These are phyloP conservation scores for Pseudogymnoascus sp. DNA, from an alignment of 2,329 filamentous ascomycete species.

Conservation along the genomic window DNA sequence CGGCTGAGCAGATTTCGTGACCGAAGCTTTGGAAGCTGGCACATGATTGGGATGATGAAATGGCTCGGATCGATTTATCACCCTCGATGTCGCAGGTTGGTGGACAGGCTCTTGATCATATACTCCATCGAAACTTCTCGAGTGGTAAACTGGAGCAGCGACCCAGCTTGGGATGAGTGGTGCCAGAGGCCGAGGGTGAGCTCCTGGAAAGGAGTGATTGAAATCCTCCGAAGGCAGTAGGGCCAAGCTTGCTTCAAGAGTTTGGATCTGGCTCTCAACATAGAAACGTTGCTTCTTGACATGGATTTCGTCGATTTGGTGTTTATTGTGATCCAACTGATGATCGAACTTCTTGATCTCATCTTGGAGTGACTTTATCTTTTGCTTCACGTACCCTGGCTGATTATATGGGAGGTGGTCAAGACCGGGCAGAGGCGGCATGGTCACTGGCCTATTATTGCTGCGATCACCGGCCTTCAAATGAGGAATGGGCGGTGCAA, in stretches of 20 bases:
- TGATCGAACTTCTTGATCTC: conserved; percentile 49
- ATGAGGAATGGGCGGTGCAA: background rate
- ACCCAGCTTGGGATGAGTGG: background rate
- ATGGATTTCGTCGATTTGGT: conserved; percentile 50
- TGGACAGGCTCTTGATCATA: background rate
- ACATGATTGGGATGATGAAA: background rate
- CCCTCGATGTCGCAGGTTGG: background rate
- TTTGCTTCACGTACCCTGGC: conserved; percentile 13
- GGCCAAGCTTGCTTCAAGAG: conserved; percentile 19
- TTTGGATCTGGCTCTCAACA: conserved; percentile 29
- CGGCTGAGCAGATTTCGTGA: background rate
- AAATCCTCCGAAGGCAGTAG: background rate
- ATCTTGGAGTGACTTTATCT: conserved; percentile 33
- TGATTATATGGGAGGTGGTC: background rate
- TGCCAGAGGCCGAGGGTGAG: background rate
- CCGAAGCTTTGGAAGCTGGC: background rate
- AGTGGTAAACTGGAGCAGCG: background rate
- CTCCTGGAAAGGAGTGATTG: background rate
- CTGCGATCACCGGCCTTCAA: background rate
- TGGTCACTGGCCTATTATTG: background rate
- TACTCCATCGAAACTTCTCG: conserved; percentile 7
- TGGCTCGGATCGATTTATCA: conserved; percentile 10
- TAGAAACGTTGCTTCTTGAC: conserved; percentile 37
- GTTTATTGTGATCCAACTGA: conserved; percentile 51
- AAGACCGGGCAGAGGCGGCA: background rate